A percentile compares a stretch with the other conserved stretches of the same genome.
Conservation (phyloP, 106 monocot genomes). For the Phalaenopsis aphrodite region DNA sequence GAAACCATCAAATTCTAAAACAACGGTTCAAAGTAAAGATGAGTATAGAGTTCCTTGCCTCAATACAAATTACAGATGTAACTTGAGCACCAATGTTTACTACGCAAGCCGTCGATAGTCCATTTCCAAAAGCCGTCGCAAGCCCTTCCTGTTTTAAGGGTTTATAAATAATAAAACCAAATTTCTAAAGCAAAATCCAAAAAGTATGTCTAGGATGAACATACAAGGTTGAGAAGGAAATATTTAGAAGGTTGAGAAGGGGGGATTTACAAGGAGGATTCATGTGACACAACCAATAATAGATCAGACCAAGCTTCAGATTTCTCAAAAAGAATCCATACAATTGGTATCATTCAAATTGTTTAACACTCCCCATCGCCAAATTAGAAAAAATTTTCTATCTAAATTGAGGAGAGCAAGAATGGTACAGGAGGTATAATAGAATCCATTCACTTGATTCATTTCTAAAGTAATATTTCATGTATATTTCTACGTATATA, state of each 20-base stretch:
- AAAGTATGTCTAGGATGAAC: not conserved
- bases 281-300: not conserved
- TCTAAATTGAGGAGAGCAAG: too few species aligned
- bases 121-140: constrained; percentile 98
- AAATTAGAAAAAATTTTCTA: too few species aligned
- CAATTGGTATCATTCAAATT: not conserved
- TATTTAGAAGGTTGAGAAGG: not conserved
- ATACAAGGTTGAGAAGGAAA: not conserved
- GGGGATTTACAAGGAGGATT: not conserved
- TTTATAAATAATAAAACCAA: not conserved
- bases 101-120: constrained; percentile 91
- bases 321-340: not conserved
- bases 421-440: too few species aligned
- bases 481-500: too few species aligned
- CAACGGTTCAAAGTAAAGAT: not conserved
- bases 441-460: too few species aligned
- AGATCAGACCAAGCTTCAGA: not conserved
- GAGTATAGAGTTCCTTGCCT: constrained; percentile 30
- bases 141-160: constrained; percentile 70
- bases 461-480: too few species aligned
- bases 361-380: too few species aligned
- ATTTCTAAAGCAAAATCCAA: not conserved
- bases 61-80: constrained; percentile 84
- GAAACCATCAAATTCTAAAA: not conserved
- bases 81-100: constrained; percentile 94